A percentile compares a stretch with the other conserved stretches of the same genome.
Conservation (phyloP, 1,139 yeast genomes). For the Saccharomyces hybrid region DNA sequence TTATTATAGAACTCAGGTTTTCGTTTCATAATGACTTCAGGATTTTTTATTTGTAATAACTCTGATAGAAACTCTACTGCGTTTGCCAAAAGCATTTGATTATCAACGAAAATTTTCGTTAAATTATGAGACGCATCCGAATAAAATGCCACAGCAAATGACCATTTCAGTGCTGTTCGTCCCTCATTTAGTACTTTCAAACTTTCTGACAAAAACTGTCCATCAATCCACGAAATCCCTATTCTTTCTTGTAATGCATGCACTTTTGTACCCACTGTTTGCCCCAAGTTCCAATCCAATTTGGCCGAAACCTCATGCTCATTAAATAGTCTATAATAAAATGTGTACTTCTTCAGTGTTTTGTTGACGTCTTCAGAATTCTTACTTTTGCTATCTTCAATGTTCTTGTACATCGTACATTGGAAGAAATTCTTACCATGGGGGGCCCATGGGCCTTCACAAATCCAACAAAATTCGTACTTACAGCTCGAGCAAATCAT, state of each 20-base stretch:
- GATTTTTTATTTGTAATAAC: slow-evolving; percentile 54
- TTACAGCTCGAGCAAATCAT: slow-evolving; percentile 80
- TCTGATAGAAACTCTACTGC: slow-evolving; percentile 77
- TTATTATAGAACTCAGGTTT: slow-evolving; percentile 46
- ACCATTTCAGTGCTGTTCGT: slow-evolving; percentile 80
- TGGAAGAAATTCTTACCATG: slow-evolving; percentile 63
- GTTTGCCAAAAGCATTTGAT: slow-evolving; percentile 61
- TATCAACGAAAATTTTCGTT: slow-evolving; percentile 59
- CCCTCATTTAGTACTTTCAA: slow-evolving; percentile 59
- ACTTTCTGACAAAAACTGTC: slow-evolving; percentile 73
- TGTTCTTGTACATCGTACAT: slow-evolving; percentile 46
- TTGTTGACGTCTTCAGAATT: slow-evolving; percentile 33
- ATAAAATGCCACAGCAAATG: slow-evolving; percentile 76
- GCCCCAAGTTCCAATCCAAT: slow-evolving; percentile 60
- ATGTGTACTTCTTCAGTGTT: slow-evolving; percentile 60
- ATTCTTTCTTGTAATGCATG: slow-evolving; percentile 54
- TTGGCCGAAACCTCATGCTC: slow-evolving; percentile 73
- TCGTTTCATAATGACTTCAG: slow-evolving; percentile 42
- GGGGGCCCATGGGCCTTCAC: slow-evolving; percentile 66
- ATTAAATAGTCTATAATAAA: slow-evolving; percentile 67
- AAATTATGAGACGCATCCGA: slow-evolving; percentile 42
- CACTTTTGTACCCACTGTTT: slow-evolving; percentile 57
- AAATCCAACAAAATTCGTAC: slow-evolving; percentile 89
- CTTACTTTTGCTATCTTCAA: slow-evolving; percentile 31
- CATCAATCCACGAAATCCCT: slow-evolving; percentile 81